phyloP scores from a whole-genome alignment of 106 monocot species.

The Dioscorea zingiberensis region DNA sequence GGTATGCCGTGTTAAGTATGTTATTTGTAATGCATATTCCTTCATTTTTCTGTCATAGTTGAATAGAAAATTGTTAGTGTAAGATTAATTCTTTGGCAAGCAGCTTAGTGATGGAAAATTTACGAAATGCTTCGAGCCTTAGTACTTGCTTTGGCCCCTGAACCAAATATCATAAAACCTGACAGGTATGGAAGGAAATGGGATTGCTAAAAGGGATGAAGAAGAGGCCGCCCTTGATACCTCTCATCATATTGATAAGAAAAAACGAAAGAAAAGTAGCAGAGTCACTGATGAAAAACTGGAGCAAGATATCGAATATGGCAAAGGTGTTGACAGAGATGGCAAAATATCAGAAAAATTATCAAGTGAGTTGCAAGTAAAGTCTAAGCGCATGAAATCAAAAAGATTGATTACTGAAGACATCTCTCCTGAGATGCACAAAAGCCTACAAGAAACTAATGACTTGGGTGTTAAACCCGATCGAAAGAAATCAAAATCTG shows the following conservation, averaged over 20 bases:
- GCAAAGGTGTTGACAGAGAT: neutral
- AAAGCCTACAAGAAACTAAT: neutral
- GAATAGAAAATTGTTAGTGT: no score
- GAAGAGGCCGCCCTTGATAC: neutral
- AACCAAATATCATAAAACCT: neutral
- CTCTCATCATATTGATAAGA: slow-evolving; percentile 15
- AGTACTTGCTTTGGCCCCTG: neutral
- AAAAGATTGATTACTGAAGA: neutral
- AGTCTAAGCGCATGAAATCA: neutral
- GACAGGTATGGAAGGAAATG: slow-evolving; percentile 10
- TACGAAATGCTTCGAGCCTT: no score
- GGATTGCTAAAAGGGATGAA: neutral
- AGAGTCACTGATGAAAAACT: neutral
- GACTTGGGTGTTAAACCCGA: neutral
- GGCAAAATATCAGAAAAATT: neutral
- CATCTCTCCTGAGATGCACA: neutral
- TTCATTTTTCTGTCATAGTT: no score
- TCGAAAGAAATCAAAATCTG: neutral
- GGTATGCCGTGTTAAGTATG: slow-evolving; percentile 12
- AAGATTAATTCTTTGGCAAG: no score
- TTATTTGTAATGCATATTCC: neutral
- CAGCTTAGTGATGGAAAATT: no score
- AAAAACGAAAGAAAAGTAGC: slow-evolving; percentile 10
- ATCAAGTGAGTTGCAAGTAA: neutral
- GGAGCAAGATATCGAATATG: neutral